Evolutionary conservation across 164 flowering plant genomes (phyloP), one percentile per base, ranked within the genome.

Genomic region (Kingdonia uniflora): DNA sequence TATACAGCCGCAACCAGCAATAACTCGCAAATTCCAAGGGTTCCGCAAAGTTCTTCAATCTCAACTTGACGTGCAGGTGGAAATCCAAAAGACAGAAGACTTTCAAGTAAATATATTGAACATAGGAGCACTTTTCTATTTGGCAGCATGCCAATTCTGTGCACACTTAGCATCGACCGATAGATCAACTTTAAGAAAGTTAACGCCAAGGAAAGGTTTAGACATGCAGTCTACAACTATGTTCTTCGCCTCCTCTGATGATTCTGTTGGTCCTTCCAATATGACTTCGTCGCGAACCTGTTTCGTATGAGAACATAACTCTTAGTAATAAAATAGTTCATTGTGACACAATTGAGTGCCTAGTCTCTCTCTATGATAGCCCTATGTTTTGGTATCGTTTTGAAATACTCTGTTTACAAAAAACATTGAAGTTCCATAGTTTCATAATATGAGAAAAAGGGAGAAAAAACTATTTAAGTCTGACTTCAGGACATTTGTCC

Each of bases 201-300:
- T 94, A 53, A 63, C 61, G 33, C 99, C 99, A 19, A 76, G 20
- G 52, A 94, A 94, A 44, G 99, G 99, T 51, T 85, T 87, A 24
- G 90, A 68, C 99, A 94, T 89, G 75, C 99, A 94, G 10, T 80
- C 74, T 8, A 94, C 87, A 45, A 94, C 97, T 26, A 94, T 78
- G 41, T 72, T 83, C 74, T 83, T 89, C 12, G 97, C 99, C 42
- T 56, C 71, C 65, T 87, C 97, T 16, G 87, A 84, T 12, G 99
- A 83, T 61, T 84, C 92, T 4, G 76, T 73, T 47, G 97, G 99
- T 42, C 99, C 99, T 74, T 94, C 99, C 60, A 94, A 54, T 51
- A 89, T 94, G 22, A 89, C 95, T 77, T 94, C 97, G 66, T 94
- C 96, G 59, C 85, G 99, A 43, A 89, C 87, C 99, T 94, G 85